A percentile compares a stretch with the other conserved stretches of the same genome.
Evolutionary conservation across 163 green algal species (phyloP).

Genomic region (Chloroidium sp.): DNA sequence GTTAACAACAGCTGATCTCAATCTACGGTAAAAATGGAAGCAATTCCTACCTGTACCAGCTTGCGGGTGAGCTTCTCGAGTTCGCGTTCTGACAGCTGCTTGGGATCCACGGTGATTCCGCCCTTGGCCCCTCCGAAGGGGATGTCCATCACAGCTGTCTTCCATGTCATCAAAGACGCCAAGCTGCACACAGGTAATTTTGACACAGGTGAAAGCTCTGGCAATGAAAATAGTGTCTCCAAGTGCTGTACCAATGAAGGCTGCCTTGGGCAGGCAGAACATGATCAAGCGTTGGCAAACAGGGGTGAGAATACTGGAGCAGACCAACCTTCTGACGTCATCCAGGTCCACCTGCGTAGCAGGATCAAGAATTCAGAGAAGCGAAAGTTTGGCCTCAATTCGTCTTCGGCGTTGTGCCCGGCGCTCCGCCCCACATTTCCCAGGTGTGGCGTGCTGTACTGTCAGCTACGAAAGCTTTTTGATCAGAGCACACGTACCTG

Average conservation of each 20-base stretch:
- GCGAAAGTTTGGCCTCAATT: too few species aligned
- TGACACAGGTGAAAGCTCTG: background rate
- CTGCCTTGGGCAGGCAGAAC: too few species aligned
- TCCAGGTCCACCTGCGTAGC: constrained; percentile 69
- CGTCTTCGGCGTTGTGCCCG: too few species aligned
- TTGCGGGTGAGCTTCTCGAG: constrained; percentile 85
- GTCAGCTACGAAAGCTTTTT: too few species aligned
- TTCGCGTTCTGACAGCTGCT: constrained; percentile 64
- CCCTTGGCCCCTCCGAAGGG: constrained; percentile 87
- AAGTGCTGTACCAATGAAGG: too few species aligned
- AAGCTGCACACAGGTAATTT: constrained; percentile 35
- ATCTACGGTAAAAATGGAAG: too few species aligned
- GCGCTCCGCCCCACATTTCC: too few species aligned
- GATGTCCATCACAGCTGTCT: constrained; percentile 94
- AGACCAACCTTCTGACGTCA: constrained; percentile 62
- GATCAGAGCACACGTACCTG: background rate
- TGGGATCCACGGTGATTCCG: constrained; percentile 67
- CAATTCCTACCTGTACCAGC: constrained; percentile 57
- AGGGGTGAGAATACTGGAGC: too few species aligned
- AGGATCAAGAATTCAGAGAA: too few species aligned
- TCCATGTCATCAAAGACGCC: constrained; percentile 93
- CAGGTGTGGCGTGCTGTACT: too few species aligned
- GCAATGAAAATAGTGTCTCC: background rate
- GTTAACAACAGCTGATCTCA: too few species aligned
- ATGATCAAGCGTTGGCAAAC: too few species aligned